Percentiles rank a stretch among this genome's conserved stretches.
Conservation (phyloP, 805 yeast genomes). For the Isabelozyma gotoi region DNA sequence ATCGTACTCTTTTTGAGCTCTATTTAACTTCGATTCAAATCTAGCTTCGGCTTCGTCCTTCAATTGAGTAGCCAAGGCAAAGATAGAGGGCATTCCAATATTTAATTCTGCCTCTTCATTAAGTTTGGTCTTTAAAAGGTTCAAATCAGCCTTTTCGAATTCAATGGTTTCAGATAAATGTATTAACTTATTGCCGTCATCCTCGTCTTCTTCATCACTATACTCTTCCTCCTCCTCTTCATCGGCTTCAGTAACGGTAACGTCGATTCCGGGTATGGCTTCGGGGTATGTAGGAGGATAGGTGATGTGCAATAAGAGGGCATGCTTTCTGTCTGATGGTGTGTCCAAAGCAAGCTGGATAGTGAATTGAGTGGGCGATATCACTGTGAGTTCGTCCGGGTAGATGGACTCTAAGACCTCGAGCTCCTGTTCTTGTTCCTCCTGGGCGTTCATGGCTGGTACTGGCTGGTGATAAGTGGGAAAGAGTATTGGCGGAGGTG, state of each 20-base stretch:
- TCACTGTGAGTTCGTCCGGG: slow-evolving; percentile 77
- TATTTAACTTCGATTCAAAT: slow-evolving; percentile 57
- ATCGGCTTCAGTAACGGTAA: slow-evolving; percentile 30
- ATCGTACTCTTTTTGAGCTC: slow-evolving; percentile 58
- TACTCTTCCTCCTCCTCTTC: slow-evolving; percentile 37
- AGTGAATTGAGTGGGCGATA: slow-evolving; percentile 50
- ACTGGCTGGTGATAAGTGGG: background rate
- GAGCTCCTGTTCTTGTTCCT: slow-evolving; percentile 86
- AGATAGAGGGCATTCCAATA: slow-evolving; percentile 89
- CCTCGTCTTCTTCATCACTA: slow-evolving; percentile 46
- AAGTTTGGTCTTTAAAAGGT: slow-evolving; percentile 37
- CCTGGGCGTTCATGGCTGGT: slow-evolving; percentile 62
- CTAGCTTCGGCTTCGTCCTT: slow-evolving; percentile 79
- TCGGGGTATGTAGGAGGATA: slow-evolving; percentile 86
- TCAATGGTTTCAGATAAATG: slow-evolving; percentile 58
- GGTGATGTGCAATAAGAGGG: slow-evolving; percentile 55
- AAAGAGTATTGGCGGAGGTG: no score
- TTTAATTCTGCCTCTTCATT: slow-evolving; percentile 69
- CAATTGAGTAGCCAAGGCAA: slow-evolving; percentile 70
- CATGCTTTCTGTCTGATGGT: slow-evolving; percentile 56
- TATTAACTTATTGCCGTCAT: slow-evolving; percentile 43
- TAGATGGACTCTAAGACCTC: slow-evolving; percentile 89
- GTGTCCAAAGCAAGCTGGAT: slow-evolving; percentile 69
- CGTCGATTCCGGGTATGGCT: slow-evolving; percentile 58
- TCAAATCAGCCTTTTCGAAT: slow-evolving; percentile 50